These are phyloP conservation scores for Saccharomyces hybrid DNA, from an alignment of 1,139 yeast species.

Conservation along the genomic window DNA sequence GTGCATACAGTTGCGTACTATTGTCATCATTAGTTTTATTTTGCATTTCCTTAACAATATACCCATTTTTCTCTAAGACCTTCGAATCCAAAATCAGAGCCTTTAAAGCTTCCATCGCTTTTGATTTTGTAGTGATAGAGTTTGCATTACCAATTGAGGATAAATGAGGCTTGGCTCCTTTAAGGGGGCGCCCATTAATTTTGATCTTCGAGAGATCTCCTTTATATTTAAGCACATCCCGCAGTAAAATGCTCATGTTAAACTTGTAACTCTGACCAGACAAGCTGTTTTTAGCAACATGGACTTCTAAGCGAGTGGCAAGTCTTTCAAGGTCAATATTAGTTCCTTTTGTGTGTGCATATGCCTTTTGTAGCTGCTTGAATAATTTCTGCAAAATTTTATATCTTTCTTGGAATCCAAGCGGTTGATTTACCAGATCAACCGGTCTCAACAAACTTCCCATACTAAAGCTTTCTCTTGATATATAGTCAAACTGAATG, in stretches of 20 bases:
- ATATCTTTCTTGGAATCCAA: constrained; percentile 28
- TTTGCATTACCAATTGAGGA: constrained; percentile 5
- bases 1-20: constrained; percentile 6
- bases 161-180: background rate
- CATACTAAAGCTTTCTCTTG: background rate
- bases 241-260: constrained; percentile 25
- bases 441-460: constrained; percentile 20
- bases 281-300: constrained; percentile 23
- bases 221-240: constrained; percentile 25
- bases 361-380: constrained; percentile 17
- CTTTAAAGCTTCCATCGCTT: constrained; percentile 16
- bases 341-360: constrained; percentile 10
- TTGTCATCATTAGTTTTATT: constrained; percentile 4
- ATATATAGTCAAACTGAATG: background rate
- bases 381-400: constrained; percentile 25
- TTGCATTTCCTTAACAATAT: constrained; percentile 13
- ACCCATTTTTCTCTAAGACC: constrained; percentile 22
- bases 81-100: constrained; percentile 15
- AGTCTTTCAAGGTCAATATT: constrained; percentile 14
- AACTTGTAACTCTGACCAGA: constrained; percentile 28
- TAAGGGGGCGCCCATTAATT: constrained; percentile 19
- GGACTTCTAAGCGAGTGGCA: constrained; percentile 25
- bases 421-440: constrained; percentile 27
- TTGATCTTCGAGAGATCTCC: constrained; percentile 23
- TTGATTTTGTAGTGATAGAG: constrained; percentile 8